Percentiles rank a stretch among this genome's conserved stretches.
phyloP scores from a whole-genome alignment of 306 rosid genomes.

The Clitoria ternatea region DNA sequence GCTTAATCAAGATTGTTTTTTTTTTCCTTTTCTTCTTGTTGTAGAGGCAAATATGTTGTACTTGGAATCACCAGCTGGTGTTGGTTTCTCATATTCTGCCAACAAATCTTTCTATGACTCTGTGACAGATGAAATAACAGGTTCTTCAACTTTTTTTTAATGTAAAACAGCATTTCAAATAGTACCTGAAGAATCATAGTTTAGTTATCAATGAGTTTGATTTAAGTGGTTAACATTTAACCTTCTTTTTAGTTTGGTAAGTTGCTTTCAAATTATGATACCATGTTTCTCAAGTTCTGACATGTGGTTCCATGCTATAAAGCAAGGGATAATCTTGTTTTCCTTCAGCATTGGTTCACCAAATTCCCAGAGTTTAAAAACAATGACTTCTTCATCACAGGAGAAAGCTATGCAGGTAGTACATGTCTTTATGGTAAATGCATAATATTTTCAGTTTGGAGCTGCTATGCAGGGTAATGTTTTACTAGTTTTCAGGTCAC shows the following conservation, averaged over 20 bases:
- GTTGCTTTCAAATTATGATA: background rate
- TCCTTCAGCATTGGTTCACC: conserved; percentile 53
- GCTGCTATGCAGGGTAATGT: background rate
- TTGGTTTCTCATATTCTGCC: conserved; percentile 76
- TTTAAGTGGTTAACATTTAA: background rate
- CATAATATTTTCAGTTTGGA: background rate
- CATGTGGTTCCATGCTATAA: background rate
- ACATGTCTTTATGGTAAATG: background rate
- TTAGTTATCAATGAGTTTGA: background rate
- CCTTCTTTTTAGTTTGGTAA: background rate
- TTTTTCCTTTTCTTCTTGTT: background rate
- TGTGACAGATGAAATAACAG: conserved; percentile 51
- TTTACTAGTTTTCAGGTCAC: conserved; percentile 47
- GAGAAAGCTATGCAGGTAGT: conserved; percentile 77
- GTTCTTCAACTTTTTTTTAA: conserved; percentile 27
- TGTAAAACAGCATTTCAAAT: background rate
- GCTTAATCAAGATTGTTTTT: background rate
- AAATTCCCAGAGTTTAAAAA: conserved; percentile 48
- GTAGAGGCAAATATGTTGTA: conserved; percentile 66
- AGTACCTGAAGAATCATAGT: background rate
- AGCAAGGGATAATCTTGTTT: conserved; percentile 68
- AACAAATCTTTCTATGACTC: conserved; percentile 47
- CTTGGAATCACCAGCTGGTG: conserved; percentile 76
- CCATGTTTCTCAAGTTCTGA: background rate
- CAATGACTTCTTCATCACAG: conserved; percentile 59